Percentiles rank a stretch among this genome's conserved stretches.
These are phyloP conservation scores for Eragrostis tef DNA, from an alignment of 202 grass and related monocot species.

Conservation along the genomic window DNA sequence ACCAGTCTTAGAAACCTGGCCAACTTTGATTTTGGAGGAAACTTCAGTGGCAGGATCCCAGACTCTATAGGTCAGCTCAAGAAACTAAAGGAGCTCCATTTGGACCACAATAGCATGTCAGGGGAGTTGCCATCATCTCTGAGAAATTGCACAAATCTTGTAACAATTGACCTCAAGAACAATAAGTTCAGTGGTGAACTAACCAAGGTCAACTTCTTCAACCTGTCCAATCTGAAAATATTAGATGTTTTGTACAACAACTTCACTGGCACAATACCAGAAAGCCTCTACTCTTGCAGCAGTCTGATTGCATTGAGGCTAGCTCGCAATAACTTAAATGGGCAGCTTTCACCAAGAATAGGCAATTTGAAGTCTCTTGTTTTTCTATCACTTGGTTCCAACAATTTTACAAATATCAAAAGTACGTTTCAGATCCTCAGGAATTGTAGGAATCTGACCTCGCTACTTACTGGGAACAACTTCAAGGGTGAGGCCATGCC, in stretches of 20 bases:
- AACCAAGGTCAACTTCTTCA: conserved; percentile 44
- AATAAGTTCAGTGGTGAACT: conserved; percentile 45
- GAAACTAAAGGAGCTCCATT: conserved; percentile 14
- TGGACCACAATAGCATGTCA: conserved; percentile 24
- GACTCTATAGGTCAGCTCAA: conserved; percentile 28
- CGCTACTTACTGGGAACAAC: conserved; percentile 45
- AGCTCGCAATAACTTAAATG: conserved; percentile 55
- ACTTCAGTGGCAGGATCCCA: conserved; percentile 27
- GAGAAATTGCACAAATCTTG: conserved; percentile 13
- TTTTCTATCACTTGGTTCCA: conserved; percentile 51
- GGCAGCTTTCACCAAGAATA: conserved; percentile 47
- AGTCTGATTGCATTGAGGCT: conserved; percentile 51
- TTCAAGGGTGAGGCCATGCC: conserved; percentile 57
- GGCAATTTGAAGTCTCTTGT: conserved; percentile 44
- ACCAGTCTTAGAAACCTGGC: conserved; percentile 44
- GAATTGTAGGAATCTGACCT: conserved; percentile 45
- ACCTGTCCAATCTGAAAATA: conserved; percentile 45
- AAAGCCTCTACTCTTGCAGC: conserved; percentile 52
- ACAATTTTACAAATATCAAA: conserved; percentile 53
- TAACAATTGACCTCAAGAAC: conserved; percentile 21
- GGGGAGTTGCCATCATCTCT: conserved; percentile 22
- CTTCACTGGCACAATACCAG: conserved; percentile 54
- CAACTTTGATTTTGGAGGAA: conserved; percentile 55
- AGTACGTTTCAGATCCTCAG: conserved; percentile 59
- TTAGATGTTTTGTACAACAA: conserved; percentile 44